Percentiles rank a stretch among this genome's conserved stretches.
phyloP scores from a whole-genome alignment of 225 moss, liverwort and hornwort genomes.

The Takakia lepidozioides region DNA sequence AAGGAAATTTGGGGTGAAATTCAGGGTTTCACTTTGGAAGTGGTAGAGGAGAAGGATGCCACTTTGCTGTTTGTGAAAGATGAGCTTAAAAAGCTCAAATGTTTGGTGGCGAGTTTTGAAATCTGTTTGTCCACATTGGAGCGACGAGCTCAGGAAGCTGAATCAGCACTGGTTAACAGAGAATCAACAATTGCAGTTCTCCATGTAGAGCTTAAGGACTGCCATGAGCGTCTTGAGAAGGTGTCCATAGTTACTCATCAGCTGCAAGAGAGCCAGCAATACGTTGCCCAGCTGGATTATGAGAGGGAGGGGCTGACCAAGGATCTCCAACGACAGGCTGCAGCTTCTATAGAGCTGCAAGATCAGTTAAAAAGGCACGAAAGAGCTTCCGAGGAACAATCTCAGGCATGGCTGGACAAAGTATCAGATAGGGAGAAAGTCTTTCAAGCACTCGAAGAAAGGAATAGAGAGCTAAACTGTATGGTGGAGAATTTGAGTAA shows the following conservation, averaged over 20 bases:
- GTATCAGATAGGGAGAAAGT: conserved; percentile 40
- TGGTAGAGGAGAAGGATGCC: conserved; percentile 19
- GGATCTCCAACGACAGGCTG: conserved; percentile 47
- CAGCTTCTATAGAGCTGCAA: conserved; percentile 39
- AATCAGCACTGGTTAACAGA: conserved; percentile 23
- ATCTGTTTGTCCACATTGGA: conserved; percentile 33
- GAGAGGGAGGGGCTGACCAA: conserved; percentile 36
- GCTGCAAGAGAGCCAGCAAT: conserved; percentile 37
- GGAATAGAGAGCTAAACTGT: conserved; percentile 29
- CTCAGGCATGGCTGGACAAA: conserved; percentile 20
- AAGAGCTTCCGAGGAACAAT: conserved; percentile 32
- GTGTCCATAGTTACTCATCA: conserved; percentile 33
- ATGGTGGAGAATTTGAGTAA: conserved; percentile 15
- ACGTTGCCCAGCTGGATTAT: conserved; percentile 31
- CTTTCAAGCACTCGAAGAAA: conserved; percentile 29
- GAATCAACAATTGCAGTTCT: conserved; percentile 30
- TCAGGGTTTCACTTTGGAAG: too few relatives aligned
- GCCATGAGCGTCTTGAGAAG: conserved; percentile 31
- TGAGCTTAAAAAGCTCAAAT: conserved; percentile 42
- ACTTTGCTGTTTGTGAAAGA: conserved; percentile 29
- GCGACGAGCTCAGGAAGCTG: conserved; percentile 40
- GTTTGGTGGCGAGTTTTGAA: conserved; percentile 34
- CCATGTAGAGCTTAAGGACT: conserved; percentile 12
- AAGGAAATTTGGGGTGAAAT: too few relatives aligned
- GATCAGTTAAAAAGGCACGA: conserved; percentile 42